phyloP scores from a whole-genome alignment of 345 rosid species.

The Hibiscus tridactylites region DNA sequence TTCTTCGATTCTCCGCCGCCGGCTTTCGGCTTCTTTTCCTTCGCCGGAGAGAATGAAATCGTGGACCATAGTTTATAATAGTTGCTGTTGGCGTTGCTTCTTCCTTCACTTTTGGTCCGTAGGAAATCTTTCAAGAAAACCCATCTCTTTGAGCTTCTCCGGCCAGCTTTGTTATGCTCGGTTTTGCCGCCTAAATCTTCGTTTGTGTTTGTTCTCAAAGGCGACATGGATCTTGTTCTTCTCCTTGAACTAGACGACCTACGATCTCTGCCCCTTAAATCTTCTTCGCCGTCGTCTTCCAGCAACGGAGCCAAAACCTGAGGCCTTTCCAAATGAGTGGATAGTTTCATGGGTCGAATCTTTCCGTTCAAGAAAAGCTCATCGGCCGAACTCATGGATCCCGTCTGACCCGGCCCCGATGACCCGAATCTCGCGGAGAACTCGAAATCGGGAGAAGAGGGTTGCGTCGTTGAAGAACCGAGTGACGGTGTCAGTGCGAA shows the following conservation, averaged over 20 bases:
- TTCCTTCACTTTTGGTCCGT: constrained; percentile 90
- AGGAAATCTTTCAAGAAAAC: constrained; percentile 80
- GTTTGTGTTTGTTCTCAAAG: not conserved
- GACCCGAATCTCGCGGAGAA: not conserved
- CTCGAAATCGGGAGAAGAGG: not conserved
- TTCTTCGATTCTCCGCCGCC: constrained; percentile 4
- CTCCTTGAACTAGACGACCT: not conserved
- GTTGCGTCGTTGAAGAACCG: not conserved
- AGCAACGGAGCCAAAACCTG: not conserved
- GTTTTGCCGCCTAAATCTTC: not conserved
- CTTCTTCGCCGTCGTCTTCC: not conserved
- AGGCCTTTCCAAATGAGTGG: not conserved
- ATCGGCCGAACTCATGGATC: not conserved
- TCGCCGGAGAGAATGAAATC: constrained; percentile 55
- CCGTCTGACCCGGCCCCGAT: not conserved
- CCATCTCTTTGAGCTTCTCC: constrained; percentile 47
- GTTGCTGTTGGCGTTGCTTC: constrained; percentile 32
- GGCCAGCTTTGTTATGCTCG: not conserved
- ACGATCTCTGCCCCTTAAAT: not conserved
- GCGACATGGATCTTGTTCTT: not conserved
- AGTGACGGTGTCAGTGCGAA: not conserved
- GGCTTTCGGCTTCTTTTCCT: constrained; percentile 41
- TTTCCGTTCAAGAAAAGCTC: not conserved
- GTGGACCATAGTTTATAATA: constrained; percentile 55
- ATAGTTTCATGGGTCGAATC: not conserved